phyloP scores from a whole-genome alignment of 2,329 filamentous ascomycete species.

The Herpotrichia juniperi region DNA sequence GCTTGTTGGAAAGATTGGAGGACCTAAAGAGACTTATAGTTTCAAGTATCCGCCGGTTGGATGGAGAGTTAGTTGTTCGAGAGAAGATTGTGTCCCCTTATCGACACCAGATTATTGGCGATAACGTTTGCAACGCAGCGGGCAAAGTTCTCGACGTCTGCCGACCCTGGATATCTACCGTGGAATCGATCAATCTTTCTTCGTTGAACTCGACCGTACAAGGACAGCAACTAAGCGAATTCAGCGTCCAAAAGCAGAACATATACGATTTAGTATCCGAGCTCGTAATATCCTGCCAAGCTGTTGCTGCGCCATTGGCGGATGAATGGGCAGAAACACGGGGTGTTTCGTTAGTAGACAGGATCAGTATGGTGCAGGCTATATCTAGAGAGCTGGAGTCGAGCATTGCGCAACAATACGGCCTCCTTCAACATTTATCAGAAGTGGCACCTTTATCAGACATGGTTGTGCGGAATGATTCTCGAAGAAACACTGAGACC shows the following conservation, averaged over 20 bases:
- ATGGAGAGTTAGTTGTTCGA: slow-evolving; percentile 77
- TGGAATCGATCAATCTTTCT: slow-evolving; percentile 91
- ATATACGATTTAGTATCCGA: slow-evolving; percentile 94
- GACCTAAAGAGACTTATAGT: slow-evolving; percentile 84
- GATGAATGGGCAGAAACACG: slow-evolving; percentile 97
- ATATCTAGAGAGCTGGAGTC: slow-evolving; percentile 83
- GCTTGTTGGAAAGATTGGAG: slow-evolving; percentile 81
- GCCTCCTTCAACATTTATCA: slow-evolving; percentile 83
- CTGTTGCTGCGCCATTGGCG: slow-evolving; percentile 85
- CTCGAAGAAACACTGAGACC: slow-evolving; percentile 50
- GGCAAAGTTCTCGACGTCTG: slow-evolving; percentile 85
- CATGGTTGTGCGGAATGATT: slow-evolving; percentile 30
- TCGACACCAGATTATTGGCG: slow-evolving; percentile 79
- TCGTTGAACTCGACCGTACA: slow-evolving; percentile 78
- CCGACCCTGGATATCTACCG: slow-evolving; percentile 84
- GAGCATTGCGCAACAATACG: slow-evolving; percentile 84
- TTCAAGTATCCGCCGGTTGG: slow-evolving; percentile 83
- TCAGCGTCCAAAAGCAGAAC: slow-evolving; percentile 88
- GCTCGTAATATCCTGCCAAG: slow-evolving; percentile 84
- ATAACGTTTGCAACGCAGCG: slow-evolving; percentile 79
- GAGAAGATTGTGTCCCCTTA: slow-evolving; percentile 83
- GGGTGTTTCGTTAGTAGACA: slow-evolving; percentile 85
- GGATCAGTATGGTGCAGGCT: slow-evolving; percentile 78
- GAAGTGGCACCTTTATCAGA: slow-evolving; percentile 70
- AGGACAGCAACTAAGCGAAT: slow-evolving; percentile 85